Conservation (phyloP, 2,329 filamentous ascomycete genomes). For the Lachnellula occidentalis region DNA sequence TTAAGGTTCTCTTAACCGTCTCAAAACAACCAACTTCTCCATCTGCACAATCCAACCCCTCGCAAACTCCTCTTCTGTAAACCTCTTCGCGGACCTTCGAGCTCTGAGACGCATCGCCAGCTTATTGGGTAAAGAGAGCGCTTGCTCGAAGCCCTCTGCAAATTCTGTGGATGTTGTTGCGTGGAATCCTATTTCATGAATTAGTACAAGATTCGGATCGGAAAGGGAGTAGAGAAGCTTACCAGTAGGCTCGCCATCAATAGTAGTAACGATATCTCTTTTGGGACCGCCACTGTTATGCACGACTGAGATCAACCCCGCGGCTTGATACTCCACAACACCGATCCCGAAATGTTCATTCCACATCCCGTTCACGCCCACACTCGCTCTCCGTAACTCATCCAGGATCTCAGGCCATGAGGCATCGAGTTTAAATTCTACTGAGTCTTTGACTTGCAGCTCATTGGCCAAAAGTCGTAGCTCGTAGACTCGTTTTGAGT, state of each 20-base stretch:
- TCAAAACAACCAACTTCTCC: conserved; percentile 56
- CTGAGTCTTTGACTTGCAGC: conserved; percentile 73
- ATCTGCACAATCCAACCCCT: conserved; percentile 72
- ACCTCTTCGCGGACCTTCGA: conserved; percentile 71
- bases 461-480: conserved; percentile 82
- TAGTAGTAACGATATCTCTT: conserved; percentile 79
- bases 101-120: conserved; percentile 71
- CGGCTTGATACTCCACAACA: conserved; percentile 96
- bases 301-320: conserved; percentile 86
- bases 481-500: conserved; percentile 81
- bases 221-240: conserved; percentile 25
- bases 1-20: conserved; percentile 5
- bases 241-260: conserved; percentile 76
- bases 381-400: conserved; percentile 68
- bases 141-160: conserved; percentile 72
- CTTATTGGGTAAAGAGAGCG: conserved; percentile 66
- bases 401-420: conserved; percentile 82
- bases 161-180: conserved; percentile 75
- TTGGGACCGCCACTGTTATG: conserved; percentile 92
- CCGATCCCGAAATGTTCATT: conserved; percentile 99
- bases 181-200: conserved; percentile 62
- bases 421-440: conserved; percentile 85
- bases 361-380: conserved; percentile 99
- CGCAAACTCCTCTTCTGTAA: conserved; percentile 82
- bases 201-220: not conserved